Conservation (phyloP, 306 rosid genomes). For the Dalbergia cultrata region DNA sequence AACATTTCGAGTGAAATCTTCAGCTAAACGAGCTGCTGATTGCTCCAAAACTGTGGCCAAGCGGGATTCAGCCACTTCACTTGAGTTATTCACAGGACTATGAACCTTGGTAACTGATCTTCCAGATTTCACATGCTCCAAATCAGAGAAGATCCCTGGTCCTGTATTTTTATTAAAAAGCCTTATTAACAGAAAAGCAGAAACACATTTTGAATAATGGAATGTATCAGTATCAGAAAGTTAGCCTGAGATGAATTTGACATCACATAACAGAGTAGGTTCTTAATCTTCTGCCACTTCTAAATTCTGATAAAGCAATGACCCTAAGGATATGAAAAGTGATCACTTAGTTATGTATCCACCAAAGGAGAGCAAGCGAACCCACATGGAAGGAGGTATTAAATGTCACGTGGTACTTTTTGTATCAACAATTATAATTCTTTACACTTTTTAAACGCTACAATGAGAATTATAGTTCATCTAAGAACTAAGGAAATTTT, state of each 20-base stretch:
- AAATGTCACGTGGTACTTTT: neutral
- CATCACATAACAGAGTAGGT: slow-evolving; percentile 29
- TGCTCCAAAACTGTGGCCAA: slow-evolving; percentile 40
- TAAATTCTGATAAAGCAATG: slow-evolving; percentile 18
- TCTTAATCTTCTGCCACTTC: slow-evolving; percentile 27
- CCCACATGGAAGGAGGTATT: slow-evolving; percentile 16
- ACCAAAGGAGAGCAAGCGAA: neutral
- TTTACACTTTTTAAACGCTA: neutral
- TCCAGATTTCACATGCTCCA: slow-evolving; percentile 46
- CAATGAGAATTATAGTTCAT: neutral
- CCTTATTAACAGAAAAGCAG: slow-evolving; percentile 31
- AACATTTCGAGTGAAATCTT: slow-evolving; percentile 40
- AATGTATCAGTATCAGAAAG: slow-evolving; percentile 9
- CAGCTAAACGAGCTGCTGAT: slow-evolving; percentile 42
- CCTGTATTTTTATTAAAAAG: slow-evolving; percentile 56
- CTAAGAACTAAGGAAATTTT: slow-evolving; percentile 17
- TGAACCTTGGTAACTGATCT: slow-evolving; percentile 46
- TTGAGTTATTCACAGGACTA: slow-evolving; percentile 42
- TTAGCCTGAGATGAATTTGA: slow-evolving; percentile 36
- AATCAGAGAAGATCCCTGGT: slow-evolving; percentile 40
- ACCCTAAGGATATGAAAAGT: slow-evolving; percentile 13
- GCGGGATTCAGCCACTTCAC: slow-evolving; percentile 50
- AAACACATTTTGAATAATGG: slow-evolving; percentile 27
- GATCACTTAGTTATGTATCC: neutral
- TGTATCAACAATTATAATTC: slow-evolving; percentile 1